Base-by-base conservation (phyloP, 345 rosid species). In the Eucalyptus tenuipes region DNA sequence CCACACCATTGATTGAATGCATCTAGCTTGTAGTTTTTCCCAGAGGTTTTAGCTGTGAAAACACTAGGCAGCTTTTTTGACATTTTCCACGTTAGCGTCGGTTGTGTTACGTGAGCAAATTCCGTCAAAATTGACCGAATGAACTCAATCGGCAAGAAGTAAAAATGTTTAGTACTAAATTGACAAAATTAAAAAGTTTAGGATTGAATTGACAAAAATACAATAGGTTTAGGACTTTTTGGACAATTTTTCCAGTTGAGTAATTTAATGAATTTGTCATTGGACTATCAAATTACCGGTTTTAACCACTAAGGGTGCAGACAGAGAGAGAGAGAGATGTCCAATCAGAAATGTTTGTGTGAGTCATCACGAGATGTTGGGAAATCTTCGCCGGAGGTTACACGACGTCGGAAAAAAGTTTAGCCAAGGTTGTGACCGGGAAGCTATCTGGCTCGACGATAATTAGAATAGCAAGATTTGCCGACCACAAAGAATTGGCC, bases 161-260 rank as follows among this genome's bases (percentile, higher is more conserved):
- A 10, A 27, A 61, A 27, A 61, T 61, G 8, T 61, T 61, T 29
- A 13, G 6, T 18, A 1, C 4, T 52, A 52, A 52, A 52, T 52
- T 52, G 5, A 0, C 1, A 18, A 52, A 52, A 1, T 52, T 52
- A 0, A 52, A 52, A 52, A 8, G 1, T 18, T 52, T 18, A 18
- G 0, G 0, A 52, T 2, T 52, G 0, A 52, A 52, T 52, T 52
- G 0, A 0, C 0, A 52, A 52, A 52, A 18, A 52, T 52, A 52
- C 1, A 18, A 18, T 52, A 52, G 0, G 0, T 52, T 52, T 52
- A 52, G 0, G 4, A 18, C 0, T 18, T 0, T 18, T 7, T 52
- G 0, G 1, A 52, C 0, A 18, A 52, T 18, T 52, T 52, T 52
- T 0, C 4, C 57, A 52, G 18, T 59, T 0, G n/a, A 57, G n/a